Evolutionary conservation across 345 rosid species (phyloP), one percentile per base, ranked within the genome.

Genomic region (Brassica juncea): DNA sequence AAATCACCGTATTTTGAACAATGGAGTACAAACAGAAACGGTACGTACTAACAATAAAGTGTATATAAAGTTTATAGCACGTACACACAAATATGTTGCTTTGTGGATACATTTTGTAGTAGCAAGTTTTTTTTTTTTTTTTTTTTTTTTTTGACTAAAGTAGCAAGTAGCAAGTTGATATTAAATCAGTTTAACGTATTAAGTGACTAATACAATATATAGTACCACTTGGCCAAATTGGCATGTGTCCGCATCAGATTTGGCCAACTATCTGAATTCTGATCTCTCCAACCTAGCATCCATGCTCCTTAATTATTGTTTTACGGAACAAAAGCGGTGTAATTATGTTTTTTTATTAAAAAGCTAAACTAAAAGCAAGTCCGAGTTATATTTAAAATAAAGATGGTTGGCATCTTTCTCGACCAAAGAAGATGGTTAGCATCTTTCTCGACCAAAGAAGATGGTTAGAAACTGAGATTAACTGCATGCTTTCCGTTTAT

Each of bases 241-340:
- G 83, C 83, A 80, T 80, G 79, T 80, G 83, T 74, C 79, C 68
- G 67, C 75, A 74, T 80, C 83, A 75, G 66, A 74, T 70, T 80
- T 80, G 71, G 79, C 75, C 72, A 80, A 74, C 54, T 80, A 69
- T 74, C 67, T 63, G 21, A 80, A 68, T 30, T 70, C 71, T 80
- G 25, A 80, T 74, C 55, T 79, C 74, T 74, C 63, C 55, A 66
- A 68, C 73, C 74, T 72, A 79, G 63, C 82, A 59, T 68, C 74
- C 32, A 74, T 70, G 70, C 82, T 80, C 62, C 71, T 80, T 80
- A 54, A 80, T 74, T 64, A 80, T 74, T 69, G 59, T 63, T 74
- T 74, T 62, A 80, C 61, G 67, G 37, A 79, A 34, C 70, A 34
- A 68, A 73, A 73, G 78, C 74, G 61, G 65, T 49, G 16, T 79